These are phyloP conservation scores for Neopestalotiopsis clavispora DNA, from an alignment of 2,329 filamentous ascomycete species.

Conservation along the genomic window DNA sequence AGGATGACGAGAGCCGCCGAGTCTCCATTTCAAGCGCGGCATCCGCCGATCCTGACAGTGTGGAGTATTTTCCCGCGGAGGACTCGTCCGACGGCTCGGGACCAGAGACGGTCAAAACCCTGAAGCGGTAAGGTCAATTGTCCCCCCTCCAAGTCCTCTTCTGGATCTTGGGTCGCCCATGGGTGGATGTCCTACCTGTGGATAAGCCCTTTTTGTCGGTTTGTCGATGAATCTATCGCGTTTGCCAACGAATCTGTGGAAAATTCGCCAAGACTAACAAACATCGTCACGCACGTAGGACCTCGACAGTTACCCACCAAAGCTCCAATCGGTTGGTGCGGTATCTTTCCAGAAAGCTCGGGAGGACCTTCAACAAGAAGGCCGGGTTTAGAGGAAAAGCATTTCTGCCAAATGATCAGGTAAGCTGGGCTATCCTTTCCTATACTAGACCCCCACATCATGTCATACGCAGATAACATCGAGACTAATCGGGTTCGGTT, in stretches of 20 bases:
- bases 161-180: not conserved
- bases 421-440: not conserved
- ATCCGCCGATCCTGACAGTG: conserved; percentile 11
- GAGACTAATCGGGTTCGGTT: not conserved
- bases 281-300: not conserved
- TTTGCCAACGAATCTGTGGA: not conserved
- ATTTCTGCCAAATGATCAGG: conserved; percentile 14
- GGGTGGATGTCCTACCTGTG: no score
- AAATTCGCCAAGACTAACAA: not conserved
- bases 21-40: conserved; percentile 13
- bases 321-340: conserved; percentile 7
- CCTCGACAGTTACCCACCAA: not conserved
- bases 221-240: no score
- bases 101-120: conserved; percentile 10
- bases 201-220: no score
- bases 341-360: conserved; percentile 15
- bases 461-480: not conserved
- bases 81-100: conserved; percentile 14
- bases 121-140: conserved; percentile 8
- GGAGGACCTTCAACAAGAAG: conserved; percentile 15
- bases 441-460: not conserved
- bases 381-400: conserved; percentile 14
- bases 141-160: no score
- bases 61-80: conserved; percentile 15
- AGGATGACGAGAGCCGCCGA: not conserved